Percentiles rank a stretch among this genome's conserved stretches.
Evolutionary conservation across 2,329 filamentous ascomycete genomes (phyloP).

Genomic region (Xylaria sp.): DNA sequence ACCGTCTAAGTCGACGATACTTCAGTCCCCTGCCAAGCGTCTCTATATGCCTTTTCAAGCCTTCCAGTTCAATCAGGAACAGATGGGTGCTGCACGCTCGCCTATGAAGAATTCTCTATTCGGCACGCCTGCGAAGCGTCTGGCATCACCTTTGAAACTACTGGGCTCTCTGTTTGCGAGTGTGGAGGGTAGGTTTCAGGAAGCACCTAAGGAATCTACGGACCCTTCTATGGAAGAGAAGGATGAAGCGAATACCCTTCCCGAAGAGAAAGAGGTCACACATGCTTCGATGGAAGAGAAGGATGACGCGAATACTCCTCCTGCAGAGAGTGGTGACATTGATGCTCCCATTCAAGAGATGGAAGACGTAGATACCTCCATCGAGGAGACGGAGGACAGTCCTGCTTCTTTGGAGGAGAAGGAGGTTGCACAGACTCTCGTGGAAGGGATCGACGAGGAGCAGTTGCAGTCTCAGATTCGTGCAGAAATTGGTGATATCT

Average conservation of each 20-base stretch:
- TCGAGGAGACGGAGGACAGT: not conserved
- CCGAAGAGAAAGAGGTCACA: too few species aligned
- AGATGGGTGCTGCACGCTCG: slow-evolving; percentile 42
- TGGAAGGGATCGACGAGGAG: slow-evolving; percentile 15
- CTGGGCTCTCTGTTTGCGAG: slow-evolving; percentile 23
- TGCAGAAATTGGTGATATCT: slow-evolving; percentile 21
- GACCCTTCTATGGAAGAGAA: not conserved
- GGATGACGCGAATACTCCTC: not conserved
- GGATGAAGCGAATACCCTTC: not conserved
- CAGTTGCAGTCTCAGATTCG: slow-evolving; percentile 23
- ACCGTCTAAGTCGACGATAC: slow-evolving; percentile 53
- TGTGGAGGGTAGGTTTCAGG: slow-evolving; percentile 17
- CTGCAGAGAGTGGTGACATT: too few species aligned
- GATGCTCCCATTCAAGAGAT: not conserved
- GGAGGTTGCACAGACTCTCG: not conserved
- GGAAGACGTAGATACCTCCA: not conserved
- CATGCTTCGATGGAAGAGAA: not conserved
- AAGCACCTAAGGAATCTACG: not conserved
- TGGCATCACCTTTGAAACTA: slow-evolving; percentile 37
- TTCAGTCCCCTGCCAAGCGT: slow-evolving; percentile 60
- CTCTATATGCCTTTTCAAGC: slow-evolving; percentile 37
- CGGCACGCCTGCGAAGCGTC: slow-evolving; percentile 41
- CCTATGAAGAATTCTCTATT: slow-evolving; percentile 44
- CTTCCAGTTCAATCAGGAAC: slow-evolving; percentile 34
- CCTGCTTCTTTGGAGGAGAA: slow-evolving; percentile 11